Percentiles rank a stretch among this genome's conserved stretches.
Conservation (phyloP, 2,329 filamentous ascomycete genomes). For the Penicillium thymicola region DNA sequence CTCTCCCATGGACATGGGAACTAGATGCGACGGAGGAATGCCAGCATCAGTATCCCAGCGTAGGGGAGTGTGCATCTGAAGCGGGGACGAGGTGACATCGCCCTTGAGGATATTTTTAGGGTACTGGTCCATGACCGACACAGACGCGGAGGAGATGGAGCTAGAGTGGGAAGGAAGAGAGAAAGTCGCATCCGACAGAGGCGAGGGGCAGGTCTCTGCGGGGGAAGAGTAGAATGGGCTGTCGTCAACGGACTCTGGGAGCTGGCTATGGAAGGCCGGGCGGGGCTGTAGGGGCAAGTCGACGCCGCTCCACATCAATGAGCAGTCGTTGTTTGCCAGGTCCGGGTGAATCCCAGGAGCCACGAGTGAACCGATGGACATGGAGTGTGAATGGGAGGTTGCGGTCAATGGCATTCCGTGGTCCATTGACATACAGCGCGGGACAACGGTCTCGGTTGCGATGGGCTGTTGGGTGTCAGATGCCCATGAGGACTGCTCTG, state of each 20-base stretch:
- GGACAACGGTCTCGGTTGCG: slow-evolving; percentile 21
- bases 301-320: slow-evolving; percentile 37
- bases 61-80: slow-evolving; percentile 31
- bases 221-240: slow-evolving; percentile 43
- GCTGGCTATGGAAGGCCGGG: slow-evolving; percentile 29
- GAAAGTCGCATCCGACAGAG: slow-evolving; percentile 37
- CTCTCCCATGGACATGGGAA: slow-evolving; percentile 35
- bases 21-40: slow-evolving; percentile 32
- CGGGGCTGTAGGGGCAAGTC: slow-evolving; percentile 33
- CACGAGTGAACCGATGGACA: slow-evolving; percentile 38
- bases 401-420: slow-evolving; percentile 23
- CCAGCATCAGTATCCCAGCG: slow-evolving; percentile 35
- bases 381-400: slow-evolving; percentile 31
- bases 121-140: slow-evolving; percentile 35
- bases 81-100: slow-evolving; percentile 34
- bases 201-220: slow-evolving; percentile 45
- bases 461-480: slow-evolving; percentile 24
- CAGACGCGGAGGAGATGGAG: slow-evolving; percentile 35
- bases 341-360: slow-evolving; percentile 34
- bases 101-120: slow-evolving; percentile 33
- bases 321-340: slow-evolving; percentile 30
- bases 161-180: slow-evolving; percentile 31
- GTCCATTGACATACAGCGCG: slow-evolving; percentile 23
- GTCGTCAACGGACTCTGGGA: slow-evolving; percentile 40
- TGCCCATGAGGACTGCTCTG: slow-evolving; percentile 30